phyloP scores from a whole-genome alignment of 1,284 basidiomycete genomes.

The Schizophyllum commune region DNA sequence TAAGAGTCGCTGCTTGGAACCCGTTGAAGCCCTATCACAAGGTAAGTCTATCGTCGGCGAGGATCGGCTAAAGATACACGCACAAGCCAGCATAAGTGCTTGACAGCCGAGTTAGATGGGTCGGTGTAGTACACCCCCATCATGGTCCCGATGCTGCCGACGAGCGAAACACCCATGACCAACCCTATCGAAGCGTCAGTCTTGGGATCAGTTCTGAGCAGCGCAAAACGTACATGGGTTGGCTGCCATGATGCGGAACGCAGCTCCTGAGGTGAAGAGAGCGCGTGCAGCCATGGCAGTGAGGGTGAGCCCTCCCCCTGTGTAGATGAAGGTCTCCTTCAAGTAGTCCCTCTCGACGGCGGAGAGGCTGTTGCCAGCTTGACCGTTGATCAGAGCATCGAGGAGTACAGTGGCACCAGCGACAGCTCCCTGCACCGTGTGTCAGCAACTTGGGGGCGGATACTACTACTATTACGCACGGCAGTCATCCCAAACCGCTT shows the following conservation, averaged over 20 bases:
- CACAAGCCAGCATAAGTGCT: conserved; percentile 74
- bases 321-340: conserved; percentile 82
- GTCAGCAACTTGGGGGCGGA: neutral
- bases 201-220: neutral
- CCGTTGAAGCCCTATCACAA: conserved; percentile 66
- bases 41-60: neutral
- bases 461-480: neutral
- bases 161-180: conserved; percentile 78
- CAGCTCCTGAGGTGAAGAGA: conserved; percentile 70
- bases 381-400: conserved; percentile 66
- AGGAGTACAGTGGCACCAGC: conserved; percentile 60
- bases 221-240: conserved; percentile 63
- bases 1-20: conserved; percentile 79
- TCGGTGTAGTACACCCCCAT: conserved; percentile 70
- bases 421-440: conserved; percentile 35
- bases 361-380: conserved; percentile 64
- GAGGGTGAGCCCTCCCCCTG: conserved; percentile 71
- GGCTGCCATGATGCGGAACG: conserved; percentile 74
- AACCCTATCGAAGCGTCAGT: conserved; percentile 42
- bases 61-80: conserved; percentile 17
- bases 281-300: conserved; percentile 75
- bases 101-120: conserved; percentile 64
- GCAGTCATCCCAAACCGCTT: neutral
- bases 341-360: conserved; percentile 60
- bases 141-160: conserved; percentile 72